Evolutionary conservation across 176 grass and related monocot species (phyloP), one percentile per base, ranked within the genome.

Genomic region (Oryza nivara): DNA sequence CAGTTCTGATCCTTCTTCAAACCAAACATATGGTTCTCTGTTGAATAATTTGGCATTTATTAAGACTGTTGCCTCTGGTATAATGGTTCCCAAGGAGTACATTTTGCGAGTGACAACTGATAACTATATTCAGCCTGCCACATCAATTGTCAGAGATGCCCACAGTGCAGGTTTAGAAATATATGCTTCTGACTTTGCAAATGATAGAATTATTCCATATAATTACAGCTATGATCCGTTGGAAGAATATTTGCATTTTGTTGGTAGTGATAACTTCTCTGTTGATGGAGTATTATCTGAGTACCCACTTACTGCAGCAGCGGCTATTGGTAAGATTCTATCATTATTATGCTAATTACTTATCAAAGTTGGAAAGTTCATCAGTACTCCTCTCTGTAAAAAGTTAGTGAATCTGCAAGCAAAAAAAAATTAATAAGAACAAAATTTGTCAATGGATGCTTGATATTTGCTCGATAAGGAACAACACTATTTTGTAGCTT

Each of bases 151-250:
- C 44, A 40, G 3, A 3, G 83, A 94, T 20, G 89, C 96, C 11
- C 96, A 95, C 79, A 86, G 83, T 28, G 89, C 83, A 43, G 78
- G 93, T 34, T 43, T 98, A 73, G 96, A 98, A 82, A 84, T 98
- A 79, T 92, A 91, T 86, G 96, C 89, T 11, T 87, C 86, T 17
- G 93, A 89, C 40, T 98, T 98, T 81, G 89, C 88, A 45, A 98
- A 98, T 88, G 96, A 98, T 89, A 90, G 89, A 35, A 3, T 61
- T 76, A 81, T 98, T 20, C 88, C 91, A 38, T 98, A 87, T 14
- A 95, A 98, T 74, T 98, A 98, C 52, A 98, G 96, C 82, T 98
- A 94, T 74, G 93, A 98, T 82, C 96, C 96, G 9, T 74, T 98
- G 84, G 65, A 81, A 40, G 93, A 98, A 80, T 88, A 78, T 72